Evolutionary conservation across 2,329 filamentous ascomycete genomes (phyloP).

Genomic region (Hymenoscyphus infarciens): DNA sequence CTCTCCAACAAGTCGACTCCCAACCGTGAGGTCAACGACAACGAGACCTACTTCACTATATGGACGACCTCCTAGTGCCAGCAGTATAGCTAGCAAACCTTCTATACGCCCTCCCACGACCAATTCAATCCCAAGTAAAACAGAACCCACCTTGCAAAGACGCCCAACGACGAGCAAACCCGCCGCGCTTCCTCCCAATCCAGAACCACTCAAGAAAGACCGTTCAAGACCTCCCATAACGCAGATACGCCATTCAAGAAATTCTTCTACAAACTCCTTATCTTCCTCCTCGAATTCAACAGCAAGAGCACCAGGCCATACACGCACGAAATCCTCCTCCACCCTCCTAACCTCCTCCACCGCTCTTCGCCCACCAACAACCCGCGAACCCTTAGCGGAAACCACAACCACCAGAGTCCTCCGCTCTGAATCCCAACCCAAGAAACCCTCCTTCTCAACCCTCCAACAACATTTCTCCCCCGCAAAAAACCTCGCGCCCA

Average conservation of each 20-base stretch:
- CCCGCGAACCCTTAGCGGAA: conserved; percentile 17
- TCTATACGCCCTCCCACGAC: conserved; percentile 30
- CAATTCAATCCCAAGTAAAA: conserved; percentile 22
- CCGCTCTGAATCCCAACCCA: conserved; percentile 21
- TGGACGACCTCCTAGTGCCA: conserved; percentile 19
- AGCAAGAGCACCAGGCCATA: conserved; percentile 19
- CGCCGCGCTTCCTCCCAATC: conserved; percentile 12
- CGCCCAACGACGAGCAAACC: conserved; percentile 22
- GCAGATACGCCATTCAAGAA: conserved; percentile 30
- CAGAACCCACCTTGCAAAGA: conserved; percentile 23
- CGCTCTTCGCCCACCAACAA: conserved; percentile 25
- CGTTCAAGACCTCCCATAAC: conserved; percentile 29
- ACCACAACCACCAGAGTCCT: conserved; percentile 14
- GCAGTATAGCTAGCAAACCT: conserved; percentile 23
- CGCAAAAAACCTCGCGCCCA: conserved; percentile 56
- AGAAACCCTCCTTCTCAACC: conserved; percentile 48
- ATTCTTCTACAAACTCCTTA: conserved; percentile 25
- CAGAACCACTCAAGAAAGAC: conserved; percentile 30
- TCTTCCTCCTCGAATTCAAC: conserved; percentile 6
- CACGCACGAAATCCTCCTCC: conserved; percentile 31
- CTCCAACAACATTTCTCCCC: conserved; percentile 67
- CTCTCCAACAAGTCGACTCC: conserved; percentile 34
- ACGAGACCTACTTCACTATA: conserved; percentile 22
- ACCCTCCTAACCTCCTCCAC: conserved; percentile 22
- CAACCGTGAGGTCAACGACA: conserved; percentile 25